Base-by-base conservation (phyloP, 176 grass and related monocot genomes). In the Poa annua region DNA sequence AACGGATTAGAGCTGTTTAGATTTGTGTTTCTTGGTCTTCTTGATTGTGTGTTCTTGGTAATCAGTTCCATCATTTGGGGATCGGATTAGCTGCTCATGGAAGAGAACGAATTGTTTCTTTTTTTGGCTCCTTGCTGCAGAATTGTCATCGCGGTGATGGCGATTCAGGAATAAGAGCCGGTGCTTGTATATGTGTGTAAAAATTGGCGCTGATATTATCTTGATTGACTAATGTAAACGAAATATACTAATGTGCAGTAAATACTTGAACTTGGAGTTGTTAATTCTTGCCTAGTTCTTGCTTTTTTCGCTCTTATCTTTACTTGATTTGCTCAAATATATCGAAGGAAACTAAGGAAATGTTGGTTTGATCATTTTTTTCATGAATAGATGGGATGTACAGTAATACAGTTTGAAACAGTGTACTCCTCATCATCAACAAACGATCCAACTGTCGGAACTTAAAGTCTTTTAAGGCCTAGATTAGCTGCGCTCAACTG, bases 41-140 rank as follows among this genome's bases (percentile, higher is more conserved):
- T 72, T 26, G 51, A 85, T 88, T 67, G 79, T 82, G 86, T 83
- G 55, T 63, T 48, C 24, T 29, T 17, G 19, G 29, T 29, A 29
- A 50, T 73, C 44, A 50, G 41, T 85, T 65, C 65, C 70, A 88
- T 55, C n/a, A 41, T 81, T 71, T 81, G 78, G 41, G 65, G 77
- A 85, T 88, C 64, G 79, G 74, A 75, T 80, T 89, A 71, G 71
- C 67, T 81, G 38, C 19, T 85, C 33, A 39, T 80, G 85, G 75
- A 81, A 73, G 48, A 80, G 68, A 85, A 89, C 75, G 78, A 71
- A 56, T 77, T 86, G 84, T 87, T 87, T 87, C 77, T 87, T 87
- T n/a, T n/a, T 72, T 92, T 85, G 59, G 14, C 56, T 84, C 84
- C 68, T 75, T 86, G 69, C 61, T 70, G 75, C 24, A 52, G 68